A percentile compares a stretch with the other conserved stretches of the same genome.
Conservation (phyloP, 2,329 filamentous ascomycete genomes). For the Gnomoniopsis smithogilvyi region DNA sequence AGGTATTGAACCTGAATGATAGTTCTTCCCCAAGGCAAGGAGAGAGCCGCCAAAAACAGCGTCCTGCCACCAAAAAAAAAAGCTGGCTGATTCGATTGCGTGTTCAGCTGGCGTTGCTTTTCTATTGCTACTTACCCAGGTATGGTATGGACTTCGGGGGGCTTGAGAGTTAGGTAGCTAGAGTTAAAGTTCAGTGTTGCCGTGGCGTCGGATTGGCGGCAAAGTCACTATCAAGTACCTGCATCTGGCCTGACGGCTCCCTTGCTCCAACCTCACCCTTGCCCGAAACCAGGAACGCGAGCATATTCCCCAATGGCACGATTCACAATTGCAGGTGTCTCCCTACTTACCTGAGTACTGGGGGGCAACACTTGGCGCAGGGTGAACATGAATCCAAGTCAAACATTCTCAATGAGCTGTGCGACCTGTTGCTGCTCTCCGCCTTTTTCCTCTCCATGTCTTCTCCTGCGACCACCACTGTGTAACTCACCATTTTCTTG, state of each 20-base stretch:
- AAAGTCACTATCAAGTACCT: neutral
- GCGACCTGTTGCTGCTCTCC: neutral
- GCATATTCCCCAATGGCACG: neutral
- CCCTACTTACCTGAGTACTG: neutral
- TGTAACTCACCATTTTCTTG: neutral
- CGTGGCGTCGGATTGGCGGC: neutral
- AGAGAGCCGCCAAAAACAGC: too few relatives aligned
- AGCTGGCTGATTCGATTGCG: too few relatives aligned
- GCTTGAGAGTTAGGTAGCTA: too few relatives aligned
- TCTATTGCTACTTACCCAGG: too few relatives aligned
- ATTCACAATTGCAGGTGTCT: neutral
- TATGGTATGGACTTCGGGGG: too few relatives aligned
- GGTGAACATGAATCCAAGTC: neutral
- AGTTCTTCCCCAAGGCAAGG: too few relatives aligned
- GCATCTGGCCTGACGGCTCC: neutral
- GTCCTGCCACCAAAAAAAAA: too few relatives aligned
- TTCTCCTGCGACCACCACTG: neutral
- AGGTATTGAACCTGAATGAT: too few relatives aligned
- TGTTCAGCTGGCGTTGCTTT: too few relatives aligned
- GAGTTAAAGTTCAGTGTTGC: neutral
- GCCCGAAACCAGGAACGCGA: neutral
- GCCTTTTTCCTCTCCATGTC: neutral
- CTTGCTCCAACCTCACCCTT: neutral
- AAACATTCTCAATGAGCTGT: neutral
- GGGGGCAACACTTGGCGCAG: neutral